Evolutionary conservation across 345 rosid species (phyloP), one percentile per base, ranked within the genome.

Genomic region (Dovyalis caffra): DNA sequence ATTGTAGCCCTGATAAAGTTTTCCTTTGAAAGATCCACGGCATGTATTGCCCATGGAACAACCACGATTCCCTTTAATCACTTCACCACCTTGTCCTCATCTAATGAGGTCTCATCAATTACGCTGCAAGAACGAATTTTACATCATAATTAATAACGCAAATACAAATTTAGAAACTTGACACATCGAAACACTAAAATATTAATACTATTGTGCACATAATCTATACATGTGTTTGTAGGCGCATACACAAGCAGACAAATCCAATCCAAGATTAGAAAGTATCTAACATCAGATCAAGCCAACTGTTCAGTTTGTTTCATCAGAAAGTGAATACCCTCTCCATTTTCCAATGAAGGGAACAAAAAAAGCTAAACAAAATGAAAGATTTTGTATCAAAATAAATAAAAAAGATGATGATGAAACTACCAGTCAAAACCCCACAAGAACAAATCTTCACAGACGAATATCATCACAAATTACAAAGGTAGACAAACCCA

Each of bases 41-140:
- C 99, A 95, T 87, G 98, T 83, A 83, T 95, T 95, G 94, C 99
- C 99, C 99, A 95, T 95, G 82, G 91, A 95, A 89, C 91, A 84
- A 83, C 84, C 69, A 77, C 11, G 78, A 69, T 70, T 79, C 80
- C 73, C 74, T 49, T 21, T 28, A 31, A 23, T 25, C n/a, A 23
- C 75, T 69, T 74, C 80, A 80, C 72, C 31, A 47, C 66, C 76
- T 78, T 78, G 74, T 83, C 91, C 82, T 74, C 88, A 82, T 82
- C 85, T 83, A 84, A 75, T 68, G 71, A n/a, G 70, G 61, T 72
- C 69, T 77, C 85, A 81, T 77, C 79, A 77, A 73, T 37, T 72
- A 73, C 64, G 75, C 90, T 66, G 60, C 70, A 62, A 32, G 61
- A 61, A 51, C 23, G n/a, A 60, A 34, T 61, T 58, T 26, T 60